A percentile compares a stretch with the other conserved stretches of the same genome.
Evolutionary conservation across 257 asterid species (phyloP).

Genomic region (Fraxinus cuspidata): DNA sequence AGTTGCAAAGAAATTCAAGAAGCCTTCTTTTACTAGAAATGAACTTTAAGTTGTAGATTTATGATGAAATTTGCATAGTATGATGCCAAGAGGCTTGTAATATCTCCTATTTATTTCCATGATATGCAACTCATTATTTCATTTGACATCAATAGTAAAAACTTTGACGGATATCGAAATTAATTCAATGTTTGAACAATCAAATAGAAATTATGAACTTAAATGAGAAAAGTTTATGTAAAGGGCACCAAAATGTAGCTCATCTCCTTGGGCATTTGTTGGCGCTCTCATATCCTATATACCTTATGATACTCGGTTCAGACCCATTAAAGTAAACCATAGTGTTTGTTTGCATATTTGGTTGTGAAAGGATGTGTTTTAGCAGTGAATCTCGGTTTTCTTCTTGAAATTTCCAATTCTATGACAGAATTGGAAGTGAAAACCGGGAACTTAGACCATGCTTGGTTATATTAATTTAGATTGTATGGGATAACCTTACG

Average conservation of each 20-base stretch:
- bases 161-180: not conserved
- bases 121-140: not conserved
- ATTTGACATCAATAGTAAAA: no score
- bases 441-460: no score
- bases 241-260: not conserved
- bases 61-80: not conserved
- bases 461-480: no score
- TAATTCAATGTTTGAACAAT: not conserved
- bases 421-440: no score
- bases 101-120: not conserved
- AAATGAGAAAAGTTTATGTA: not conserved
- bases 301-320: no score
- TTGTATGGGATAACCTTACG: no score
- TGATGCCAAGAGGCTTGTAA: not conserved
- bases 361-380: no score
- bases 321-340: not conserved
- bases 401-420: no score
- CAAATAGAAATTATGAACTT: not conserved
- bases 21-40: not conserved
- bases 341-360: no score
- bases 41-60: not conserved
- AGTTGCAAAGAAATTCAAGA: not conserved
- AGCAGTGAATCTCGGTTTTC: no score
- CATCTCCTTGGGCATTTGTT: not conserved
- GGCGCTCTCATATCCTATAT: no score